Conservation (phyloP, 2,329 filamentous ascomycete species). For the Fusarium begoniae region DNA sequence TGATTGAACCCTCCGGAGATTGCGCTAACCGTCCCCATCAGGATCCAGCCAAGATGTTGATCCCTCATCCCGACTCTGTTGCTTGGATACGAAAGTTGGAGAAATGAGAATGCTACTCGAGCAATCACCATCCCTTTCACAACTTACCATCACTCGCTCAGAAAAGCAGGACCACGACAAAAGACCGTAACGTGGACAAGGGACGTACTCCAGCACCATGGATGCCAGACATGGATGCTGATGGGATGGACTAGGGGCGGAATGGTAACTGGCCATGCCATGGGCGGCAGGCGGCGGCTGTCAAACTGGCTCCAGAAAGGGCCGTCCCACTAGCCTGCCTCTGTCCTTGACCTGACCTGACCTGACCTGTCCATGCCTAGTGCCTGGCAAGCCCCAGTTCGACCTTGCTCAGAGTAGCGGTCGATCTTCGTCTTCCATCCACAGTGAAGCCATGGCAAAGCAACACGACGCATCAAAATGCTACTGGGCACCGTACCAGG, state of each 20-base stretch:
- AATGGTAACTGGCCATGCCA: conserved; percentile 37
- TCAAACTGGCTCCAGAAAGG: conserved; percentile 43
- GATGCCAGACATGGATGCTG: conserved; percentile 29
- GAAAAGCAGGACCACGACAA: conserved; percentile 10
- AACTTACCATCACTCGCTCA: conserved; percentile 18
- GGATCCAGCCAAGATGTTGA: conserved; percentile 3
- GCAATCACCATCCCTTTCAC: conserved; percentile 6
- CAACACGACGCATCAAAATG: conserved; percentile 16
- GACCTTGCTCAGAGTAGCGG: conserved; percentile 33
- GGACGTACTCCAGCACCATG: conserved; percentile 19
- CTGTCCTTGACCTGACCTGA: conserved; percentile 3
- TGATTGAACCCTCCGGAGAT: conserved; percentile 27
- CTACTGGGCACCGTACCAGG: background rate
- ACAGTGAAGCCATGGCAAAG: conserved; percentile 25
- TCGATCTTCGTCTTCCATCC: conserved; percentile 29
- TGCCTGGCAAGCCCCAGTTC: conserved; percentile 31
- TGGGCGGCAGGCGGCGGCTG: conserved; percentile 42
- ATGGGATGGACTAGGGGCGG: conserved; percentile 35
- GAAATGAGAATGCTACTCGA: conserved; percentile 36
- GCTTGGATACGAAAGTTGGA: conserved; percentile 18
- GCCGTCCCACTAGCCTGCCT: conserved; percentile 44
- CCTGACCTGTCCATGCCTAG: conserved; percentile 13
- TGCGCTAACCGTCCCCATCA: conserved; percentile 20
- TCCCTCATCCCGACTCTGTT: conserved; percentile 13
- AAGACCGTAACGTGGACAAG: conserved; percentile 18